A percentile compares a stretch with the other conserved stretches of the same genome.
Evolutionary conservation across 2,329 filamentous ascomycete species (phyloP).

Genomic region (Capronia epimyces): DNA sequence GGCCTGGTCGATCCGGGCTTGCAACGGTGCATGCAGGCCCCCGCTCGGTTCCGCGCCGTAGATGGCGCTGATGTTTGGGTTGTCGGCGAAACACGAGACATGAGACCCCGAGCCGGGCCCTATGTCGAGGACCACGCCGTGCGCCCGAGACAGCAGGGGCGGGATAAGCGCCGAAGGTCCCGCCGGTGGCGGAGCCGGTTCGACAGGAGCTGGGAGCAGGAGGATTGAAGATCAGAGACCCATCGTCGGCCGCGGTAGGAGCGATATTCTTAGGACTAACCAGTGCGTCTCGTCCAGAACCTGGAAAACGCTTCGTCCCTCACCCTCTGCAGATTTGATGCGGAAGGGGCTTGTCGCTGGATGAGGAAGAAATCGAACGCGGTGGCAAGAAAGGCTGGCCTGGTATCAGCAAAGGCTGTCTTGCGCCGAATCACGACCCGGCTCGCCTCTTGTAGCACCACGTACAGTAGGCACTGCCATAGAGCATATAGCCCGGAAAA

Average conservation of each 20-base stretch:
- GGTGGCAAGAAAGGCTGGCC: constrained; percentile 14
- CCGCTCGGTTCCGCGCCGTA: constrained; percentile 53
- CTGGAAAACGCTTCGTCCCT: constrained; percentile 39
- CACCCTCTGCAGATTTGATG: constrained; percentile 27
- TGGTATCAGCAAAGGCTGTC: not conserved
- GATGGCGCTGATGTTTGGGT: constrained; percentile 41
- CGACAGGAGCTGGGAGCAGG: constrained; percentile 19
- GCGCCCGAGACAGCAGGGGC: constrained; percentile 37
- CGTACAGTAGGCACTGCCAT: constrained; percentile 9
- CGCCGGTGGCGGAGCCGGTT: constrained; percentile 22
- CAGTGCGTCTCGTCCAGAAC: constrained; percentile 39
- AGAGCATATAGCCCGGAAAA: constrained; percentile 11
- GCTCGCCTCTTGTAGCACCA: not conserved
- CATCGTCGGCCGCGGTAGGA: not conserved
- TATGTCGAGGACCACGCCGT: constrained; percentile 45
- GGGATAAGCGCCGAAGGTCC: constrained; percentile 39
- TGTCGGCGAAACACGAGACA: constrained; percentile 42
- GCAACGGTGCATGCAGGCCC: constrained; percentile 44
- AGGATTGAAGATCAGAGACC: not conserved
- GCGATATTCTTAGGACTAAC: constrained; percentile 25
- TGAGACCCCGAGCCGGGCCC: constrained; percentile 52
- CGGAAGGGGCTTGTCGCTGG: constrained; percentile 8
- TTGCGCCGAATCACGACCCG: not conserved
- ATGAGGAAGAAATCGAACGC: constrained; percentile 15
- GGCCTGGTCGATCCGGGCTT: constrained; percentile 22